A percentile compares a stretch with the other conserved stretches of the same genome.
phyloP scores from a whole-genome alignment of 768 basidiomycete species.

The Termitomyces sp. region DNA sequence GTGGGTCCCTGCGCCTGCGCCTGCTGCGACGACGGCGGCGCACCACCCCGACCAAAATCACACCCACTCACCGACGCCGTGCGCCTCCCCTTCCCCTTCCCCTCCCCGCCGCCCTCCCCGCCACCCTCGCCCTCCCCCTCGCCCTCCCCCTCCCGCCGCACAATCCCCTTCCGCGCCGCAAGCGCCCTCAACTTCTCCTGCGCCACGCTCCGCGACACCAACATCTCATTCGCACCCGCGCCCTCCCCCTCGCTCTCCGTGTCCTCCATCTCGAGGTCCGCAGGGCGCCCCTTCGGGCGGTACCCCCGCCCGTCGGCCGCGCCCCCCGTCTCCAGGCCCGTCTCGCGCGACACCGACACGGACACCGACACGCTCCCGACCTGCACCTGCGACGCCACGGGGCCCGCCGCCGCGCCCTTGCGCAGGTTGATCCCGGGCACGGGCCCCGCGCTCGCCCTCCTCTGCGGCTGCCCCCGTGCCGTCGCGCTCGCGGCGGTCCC shows the following conservation, averaged over 20 bases:
- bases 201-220: constrained; percentile 63
- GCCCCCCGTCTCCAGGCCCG: no score
- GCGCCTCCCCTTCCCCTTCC: not conserved
- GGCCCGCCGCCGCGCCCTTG: constrained; percentile 56
- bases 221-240: constrained; percentile 24
- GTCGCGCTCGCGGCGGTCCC: no score
- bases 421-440: constrained; percentile 35
- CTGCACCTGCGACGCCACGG: constrained; percentile 39
- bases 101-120: not conserved
- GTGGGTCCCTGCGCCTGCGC: constrained; percentile 2
- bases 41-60: not conserved
- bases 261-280: constrained; percentile 63
- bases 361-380: constrained; percentile 21
- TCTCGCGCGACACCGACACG: no score
- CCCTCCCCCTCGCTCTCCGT: constrained; percentile 49
- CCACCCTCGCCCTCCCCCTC: not conserved
- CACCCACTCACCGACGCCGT: not conserved
- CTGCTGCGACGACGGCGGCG: not conserved
- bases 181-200: constrained; percentile 61
- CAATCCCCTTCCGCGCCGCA: constrained; percentile 39
- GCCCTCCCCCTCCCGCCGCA: constrained; percentile 2
- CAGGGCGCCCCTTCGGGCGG: constrained; percentile 60
- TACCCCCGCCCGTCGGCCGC: constrained; percentile 27
- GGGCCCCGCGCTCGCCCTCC: constrained; percentile 5
- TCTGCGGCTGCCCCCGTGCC: not conserved